A percentile compares a stretch with the other conserved stretches of the same genome.
These are phyloP conservation scores for Dendrobium chrysotoxum DNA, from an alignment of 106 monocot species.

Conservation along the genomic window DNA sequence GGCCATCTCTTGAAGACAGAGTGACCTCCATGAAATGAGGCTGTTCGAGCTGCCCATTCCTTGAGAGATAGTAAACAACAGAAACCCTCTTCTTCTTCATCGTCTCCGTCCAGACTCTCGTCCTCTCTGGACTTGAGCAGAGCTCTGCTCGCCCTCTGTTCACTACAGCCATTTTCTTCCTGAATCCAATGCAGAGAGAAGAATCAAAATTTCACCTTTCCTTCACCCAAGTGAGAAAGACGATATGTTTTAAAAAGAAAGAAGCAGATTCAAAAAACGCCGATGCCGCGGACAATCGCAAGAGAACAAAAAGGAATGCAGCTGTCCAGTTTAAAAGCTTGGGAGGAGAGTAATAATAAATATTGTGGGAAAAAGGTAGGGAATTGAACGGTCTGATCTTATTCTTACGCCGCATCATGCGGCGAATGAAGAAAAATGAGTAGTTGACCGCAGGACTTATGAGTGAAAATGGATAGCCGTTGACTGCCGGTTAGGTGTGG, in stretches of 20 bases:
- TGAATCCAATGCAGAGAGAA: neutral
- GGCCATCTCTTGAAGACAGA: constrained; percentile 51
- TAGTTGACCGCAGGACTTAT: too few species aligned
- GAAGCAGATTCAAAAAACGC: neutral
- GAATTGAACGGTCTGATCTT: neutral
- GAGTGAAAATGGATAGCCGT: neutral
- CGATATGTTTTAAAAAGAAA: neutral
- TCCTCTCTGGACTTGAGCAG: constrained; percentile 28
- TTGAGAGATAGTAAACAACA: constrained; percentile 76
- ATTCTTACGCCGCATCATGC: too few species aligned
- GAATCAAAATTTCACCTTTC: neutral
- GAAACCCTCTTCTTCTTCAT: constrained; percentile 36
- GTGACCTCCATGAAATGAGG: constrained; percentile 95
- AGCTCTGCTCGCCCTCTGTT: constrained; percentile 3
- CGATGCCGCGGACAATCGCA: neutral
- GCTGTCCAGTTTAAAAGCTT: neutral
- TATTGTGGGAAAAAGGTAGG: too few species aligned
- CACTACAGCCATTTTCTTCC: neutral
- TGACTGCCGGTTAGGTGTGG: neutral
- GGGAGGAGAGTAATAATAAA: too few species aligned
- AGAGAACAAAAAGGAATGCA: neutral
- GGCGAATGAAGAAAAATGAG: too few species aligned
- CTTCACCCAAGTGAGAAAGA: neutral
- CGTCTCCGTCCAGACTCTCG: constrained; percentile 40
- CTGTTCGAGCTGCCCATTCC: constrained; percentile 80